phyloP scores from a whole-genome alignment of 495 filamentous ascomycete genomes.

The Aspergillus carlsbadensis region DNA sequence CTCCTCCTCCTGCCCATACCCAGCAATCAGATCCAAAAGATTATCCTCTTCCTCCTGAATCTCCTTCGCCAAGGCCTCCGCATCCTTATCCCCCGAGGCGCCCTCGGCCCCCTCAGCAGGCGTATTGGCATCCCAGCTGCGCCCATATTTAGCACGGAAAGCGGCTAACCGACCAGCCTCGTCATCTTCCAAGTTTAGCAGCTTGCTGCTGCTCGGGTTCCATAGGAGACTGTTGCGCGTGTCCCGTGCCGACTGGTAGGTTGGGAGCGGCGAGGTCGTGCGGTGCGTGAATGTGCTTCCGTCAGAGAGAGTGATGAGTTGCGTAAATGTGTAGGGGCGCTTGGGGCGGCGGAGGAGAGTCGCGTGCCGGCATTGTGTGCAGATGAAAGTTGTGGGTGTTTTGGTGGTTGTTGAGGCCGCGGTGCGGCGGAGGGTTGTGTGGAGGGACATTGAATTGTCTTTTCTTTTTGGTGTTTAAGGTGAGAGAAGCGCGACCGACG shows the following conservation, averaged over 20 bases:
- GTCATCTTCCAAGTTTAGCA: slow-evolving; percentile 88
- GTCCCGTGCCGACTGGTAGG: slow-evolving; percentile 80
- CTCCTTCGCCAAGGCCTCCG: slow-evolving; percentile 25
- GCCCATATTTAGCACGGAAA: slow-evolving; percentile 81
- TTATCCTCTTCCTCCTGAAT: slow-evolving; percentile 54
- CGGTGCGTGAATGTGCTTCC: slow-evolving; percentile 83
- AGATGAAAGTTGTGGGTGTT: slow-evolving; percentile 43
- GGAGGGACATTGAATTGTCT: slow-evolving; percentile 39
- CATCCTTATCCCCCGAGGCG: slow-evolving; percentile 15
- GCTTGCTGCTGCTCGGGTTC: slow-evolving; percentile 76
- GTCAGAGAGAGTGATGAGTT: slow-evolving; percentile 92
- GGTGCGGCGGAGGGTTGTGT: slow-evolving; percentile 44
- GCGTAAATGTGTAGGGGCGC: slow-evolving; percentile 94
- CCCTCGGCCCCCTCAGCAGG: slow-evolving; percentile 20
- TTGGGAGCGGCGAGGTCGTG: slow-evolving; percentile 77
- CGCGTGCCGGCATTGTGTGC: slow-evolving; percentile 67
- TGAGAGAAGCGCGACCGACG: not conserved
- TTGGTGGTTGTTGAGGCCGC: slow-evolving; percentile 30
- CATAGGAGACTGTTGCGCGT: slow-evolving; percentile 83
- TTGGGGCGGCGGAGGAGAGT: slow-evolving; percentile 84
- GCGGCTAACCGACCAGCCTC: slow-evolving; percentile 88
- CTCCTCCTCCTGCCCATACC: slow-evolving; percentile 49
- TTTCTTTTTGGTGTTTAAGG: not conserved
- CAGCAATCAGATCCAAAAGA: slow-evolving; percentile 69
- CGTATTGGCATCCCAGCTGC: slow-evolving; percentile 70